A percentile compares a stretch with the other conserved stretches of the same genome.
Conservation (phyloP, 768 basidiomycete species). For the Pleurotus tuber-regium region DNA sequence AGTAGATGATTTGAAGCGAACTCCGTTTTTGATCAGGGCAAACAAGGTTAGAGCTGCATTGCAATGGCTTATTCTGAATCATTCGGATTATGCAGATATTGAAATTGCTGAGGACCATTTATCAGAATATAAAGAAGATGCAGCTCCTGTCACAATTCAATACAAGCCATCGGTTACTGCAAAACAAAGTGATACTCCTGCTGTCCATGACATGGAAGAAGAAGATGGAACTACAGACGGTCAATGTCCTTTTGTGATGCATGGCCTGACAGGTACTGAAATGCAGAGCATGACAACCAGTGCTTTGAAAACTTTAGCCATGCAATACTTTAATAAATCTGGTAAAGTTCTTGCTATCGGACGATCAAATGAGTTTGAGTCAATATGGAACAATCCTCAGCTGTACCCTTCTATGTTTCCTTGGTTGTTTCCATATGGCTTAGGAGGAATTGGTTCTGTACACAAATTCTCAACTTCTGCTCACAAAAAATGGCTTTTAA, state of each 20-base stretch:
- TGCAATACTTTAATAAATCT: constrained; percentile 15
- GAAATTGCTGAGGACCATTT: neutral
- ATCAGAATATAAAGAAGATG: neutral
- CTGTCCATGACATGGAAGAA: constrained; percentile 16
- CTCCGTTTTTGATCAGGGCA: neutral
- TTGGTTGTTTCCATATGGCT: constrained; percentile 40
- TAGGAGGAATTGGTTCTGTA: constrained; percentile 24
- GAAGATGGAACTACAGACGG: constrained; percentile 21
- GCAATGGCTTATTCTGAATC: constrained; percentile 1
- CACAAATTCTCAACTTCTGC: constrained; percentile 13
- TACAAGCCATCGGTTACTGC: neutral
- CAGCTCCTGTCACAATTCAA: neutral
- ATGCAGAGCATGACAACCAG: constrained; percentile 13
- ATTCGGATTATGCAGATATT: neutral
- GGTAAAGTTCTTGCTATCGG: constrained; percentile 21
- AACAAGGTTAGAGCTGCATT: neutral
- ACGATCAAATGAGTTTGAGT: constrained; percentile 15
- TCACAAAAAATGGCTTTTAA: constrained; percentile 27
- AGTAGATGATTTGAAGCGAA: neutral
- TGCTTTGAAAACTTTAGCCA: constrained; percentile 14
- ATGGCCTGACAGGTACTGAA: constrained; percentile 22
- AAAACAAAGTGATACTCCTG: constrained; percentile 3
- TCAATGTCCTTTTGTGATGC: constrained; percentile 24
- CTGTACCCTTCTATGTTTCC: constrained; percentile 32
- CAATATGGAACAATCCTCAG: constrained; percentile 23